Evolutionary conservation across 352 stramenopile species (phyloP), one percentile per base, ranked within the genome.

Genomic region (Hyphochytrium catenoides): DNA sequence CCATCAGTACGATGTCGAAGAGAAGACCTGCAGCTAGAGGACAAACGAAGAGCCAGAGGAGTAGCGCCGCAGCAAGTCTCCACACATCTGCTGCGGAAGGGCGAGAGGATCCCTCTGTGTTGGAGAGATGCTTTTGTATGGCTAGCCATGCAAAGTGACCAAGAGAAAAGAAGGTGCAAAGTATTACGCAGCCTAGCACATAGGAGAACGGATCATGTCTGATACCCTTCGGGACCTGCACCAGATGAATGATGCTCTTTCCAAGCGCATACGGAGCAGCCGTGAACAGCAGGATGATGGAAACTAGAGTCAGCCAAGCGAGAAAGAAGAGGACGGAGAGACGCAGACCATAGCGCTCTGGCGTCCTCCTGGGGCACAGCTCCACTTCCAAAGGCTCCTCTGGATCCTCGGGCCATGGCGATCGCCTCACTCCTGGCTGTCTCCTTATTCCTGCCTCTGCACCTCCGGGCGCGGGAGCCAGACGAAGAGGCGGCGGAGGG

Each of bases 331-430:
- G n/a, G n/a, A n/a, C n/a, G n/a, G n/a, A n/a, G n/a, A n/a, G n/a
- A n/a, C n/a, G n/a, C n/a, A n/a, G n/a, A n/a, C n/a, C n/a, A n/a
- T n/a, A 36, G 12, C 66, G 67, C 38, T 84, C 65, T 51, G 82
- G 67, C 6, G 67, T 67, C 70, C 70, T 82, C 20, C 67, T 67
- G 17, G 82, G 45, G 29, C 82, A 84, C 8, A 67, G 57, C 11
- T 68, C 61, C 0, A 67, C 70, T 34, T 73, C 47, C 11, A 78
- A 49, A 21, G 60, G 61, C 11, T 79, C 44, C 33, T 78, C 51
- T n/a, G 70, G 29, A 36, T 8, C 34, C 42, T 6, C 1, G 35
- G 14, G 6, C 15, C 21, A 62, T 30, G 12, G 61, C 32, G 12
- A 40, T 52, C 6, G 46, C 49, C 31, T 53, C 50, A 2, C 36